A percentile compares a stretch with the other conserved stretches of the same genome.
Evolutionary conservation across 2,329 filamentous ascomycete species (phyloP).

Genomic region (Cercospora brassicicola): DNA sequence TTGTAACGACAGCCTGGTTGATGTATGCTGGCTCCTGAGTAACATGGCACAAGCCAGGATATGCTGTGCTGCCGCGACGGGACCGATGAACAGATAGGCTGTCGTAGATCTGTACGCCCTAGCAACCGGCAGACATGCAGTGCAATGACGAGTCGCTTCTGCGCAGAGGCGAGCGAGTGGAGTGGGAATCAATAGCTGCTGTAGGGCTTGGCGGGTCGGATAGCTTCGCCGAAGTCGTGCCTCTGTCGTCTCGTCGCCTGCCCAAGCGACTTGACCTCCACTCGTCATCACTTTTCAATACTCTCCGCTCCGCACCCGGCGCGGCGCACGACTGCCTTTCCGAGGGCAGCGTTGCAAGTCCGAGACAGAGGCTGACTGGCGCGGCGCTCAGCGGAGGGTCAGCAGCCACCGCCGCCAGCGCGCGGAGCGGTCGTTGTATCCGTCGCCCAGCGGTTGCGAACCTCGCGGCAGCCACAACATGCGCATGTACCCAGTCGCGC

Average conservation of each 20-base stretch:
- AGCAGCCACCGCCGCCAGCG: background rate
- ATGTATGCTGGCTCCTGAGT: background rate
- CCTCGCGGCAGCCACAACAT: constrained; percentile 3
- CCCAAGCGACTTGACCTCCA: background rate
- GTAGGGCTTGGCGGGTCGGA: background rate
- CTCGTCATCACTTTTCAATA: background rate
- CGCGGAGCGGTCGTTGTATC: background rate
- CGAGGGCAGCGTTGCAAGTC: background rate
- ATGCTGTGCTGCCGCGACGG: background rate
- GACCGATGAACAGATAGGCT: background rate
- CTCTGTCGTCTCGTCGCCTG: background rate
- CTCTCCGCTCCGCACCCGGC: background rate
- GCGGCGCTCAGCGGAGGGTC: background rate
- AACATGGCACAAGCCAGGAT: background rate
- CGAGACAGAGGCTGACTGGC: background rate
- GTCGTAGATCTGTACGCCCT: constrained; percentile 1
- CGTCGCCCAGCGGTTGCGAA: background rate
- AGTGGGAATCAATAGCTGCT: background rate
- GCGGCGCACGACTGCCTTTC: background rate
- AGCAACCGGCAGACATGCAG: background rate
- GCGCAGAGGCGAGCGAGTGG: background rate
- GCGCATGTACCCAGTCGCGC: background rate
- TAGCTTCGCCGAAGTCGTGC: background rate
- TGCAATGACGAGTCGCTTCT: background rate
- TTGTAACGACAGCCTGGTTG: background rate